Conservation (phyloP, 2,329 filamentous ascomycete genomes). For the Phyllosticta citrichinensis region DNA sequence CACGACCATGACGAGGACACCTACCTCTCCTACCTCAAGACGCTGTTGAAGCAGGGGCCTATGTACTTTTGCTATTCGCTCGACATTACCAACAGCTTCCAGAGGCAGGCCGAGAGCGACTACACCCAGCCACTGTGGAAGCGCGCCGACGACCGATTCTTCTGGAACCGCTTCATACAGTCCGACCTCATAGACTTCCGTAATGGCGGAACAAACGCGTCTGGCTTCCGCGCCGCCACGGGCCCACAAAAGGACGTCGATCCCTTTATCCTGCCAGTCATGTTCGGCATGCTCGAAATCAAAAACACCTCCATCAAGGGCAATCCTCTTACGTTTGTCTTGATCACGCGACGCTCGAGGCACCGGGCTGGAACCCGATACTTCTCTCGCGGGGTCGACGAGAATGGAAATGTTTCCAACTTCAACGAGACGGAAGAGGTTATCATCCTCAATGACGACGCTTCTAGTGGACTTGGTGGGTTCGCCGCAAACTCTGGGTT, state of each 20-base stretch:
- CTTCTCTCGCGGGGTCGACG: constrained; percentile 88
- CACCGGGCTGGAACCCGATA: constrained; percentile 87
- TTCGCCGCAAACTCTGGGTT: constrained; percentile 69
- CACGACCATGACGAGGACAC: constrained; percentile 91
- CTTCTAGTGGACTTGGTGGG: constrained; percentile 61
- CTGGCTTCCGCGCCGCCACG: constrained; percentile 48
- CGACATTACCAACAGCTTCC: constrained; percentile 94
- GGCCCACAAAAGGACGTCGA: constrained; percentile 69
- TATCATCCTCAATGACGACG: constrained; percentile 75
- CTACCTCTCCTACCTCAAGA: constrained; percentile 74
- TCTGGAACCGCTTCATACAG: constrained; percentile 94
- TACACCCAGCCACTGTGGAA: constrained; percentile 70
- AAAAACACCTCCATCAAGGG: constrained; percentile 76
- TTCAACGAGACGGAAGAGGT: constrained; percentile 98
- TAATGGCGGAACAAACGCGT: constrained; percentile 40
- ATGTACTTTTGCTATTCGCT: constrained; percentile 99
- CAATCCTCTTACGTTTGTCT: constrained; percentile 69
- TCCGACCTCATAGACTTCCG: constrained; percentile 88
- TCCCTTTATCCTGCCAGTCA: constrained; percentile 88
- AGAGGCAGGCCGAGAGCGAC: constrained; percentile 76
- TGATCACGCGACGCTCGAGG: constrained; percentile 83
- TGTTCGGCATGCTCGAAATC: constrained; percentile 94
- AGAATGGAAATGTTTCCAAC: constrained; percentile 90
- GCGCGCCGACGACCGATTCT: constrained; percentile 91
- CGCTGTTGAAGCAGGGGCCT: constrained; percentile 69